Percentiles rank a stretch among this genome's conserved stretches.
phyloP scores from a whole-genome alignment of 345 rosid species.

The Linum lewisii region DNA sequence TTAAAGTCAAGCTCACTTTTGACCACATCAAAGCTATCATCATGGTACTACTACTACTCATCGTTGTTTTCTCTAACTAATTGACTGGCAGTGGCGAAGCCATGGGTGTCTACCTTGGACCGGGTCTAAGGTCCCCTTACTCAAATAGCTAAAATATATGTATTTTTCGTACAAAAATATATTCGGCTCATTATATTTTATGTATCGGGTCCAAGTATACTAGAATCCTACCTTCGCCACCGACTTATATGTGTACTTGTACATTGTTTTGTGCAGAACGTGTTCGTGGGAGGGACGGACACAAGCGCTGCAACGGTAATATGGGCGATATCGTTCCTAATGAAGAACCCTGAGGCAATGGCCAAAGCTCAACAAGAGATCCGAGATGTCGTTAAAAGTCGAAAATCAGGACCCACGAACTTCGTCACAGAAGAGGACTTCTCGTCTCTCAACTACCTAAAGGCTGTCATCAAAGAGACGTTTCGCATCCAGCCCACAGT shows the following conservation, averaged over 20 bases:
- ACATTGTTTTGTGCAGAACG: not conserved
- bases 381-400: not conserved
- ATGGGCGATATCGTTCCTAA: not conserved
- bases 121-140: no score
- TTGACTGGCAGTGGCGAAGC: not conserved
- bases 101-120: no score
- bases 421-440: not conserved
- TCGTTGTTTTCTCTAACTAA: no score
- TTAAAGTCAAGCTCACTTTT: not conserved
- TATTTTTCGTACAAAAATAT: no score
- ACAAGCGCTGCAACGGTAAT: not conserved
- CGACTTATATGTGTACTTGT: no score
- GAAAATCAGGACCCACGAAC: not conserved
- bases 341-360: not conserved
- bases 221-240: no score
- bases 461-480: not conserved
- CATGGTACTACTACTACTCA: not conserved
- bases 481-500: not conserved
- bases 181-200: no score
- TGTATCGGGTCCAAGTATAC: no score
- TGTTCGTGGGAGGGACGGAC: slow-evolving; percentile 1
- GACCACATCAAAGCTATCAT: not conserved
- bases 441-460: not conserved
- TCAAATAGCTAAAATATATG: no score
- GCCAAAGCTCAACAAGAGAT: not conserved